Conservation (phyloP, 2,329 filamentous ascomycete species). For the Torrubiellomyces zombiae region DNA sequence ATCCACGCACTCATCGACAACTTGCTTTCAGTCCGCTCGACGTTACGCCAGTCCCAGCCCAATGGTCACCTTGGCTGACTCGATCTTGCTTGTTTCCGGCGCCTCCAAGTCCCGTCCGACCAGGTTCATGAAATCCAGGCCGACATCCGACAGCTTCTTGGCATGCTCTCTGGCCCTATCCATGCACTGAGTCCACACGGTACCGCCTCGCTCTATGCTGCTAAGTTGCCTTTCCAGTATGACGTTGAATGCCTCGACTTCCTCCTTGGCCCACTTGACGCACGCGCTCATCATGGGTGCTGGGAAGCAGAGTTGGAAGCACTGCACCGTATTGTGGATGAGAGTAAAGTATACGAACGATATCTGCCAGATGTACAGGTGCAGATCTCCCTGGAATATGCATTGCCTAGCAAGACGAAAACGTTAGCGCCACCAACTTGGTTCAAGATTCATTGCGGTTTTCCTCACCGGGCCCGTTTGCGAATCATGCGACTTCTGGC, state of each 20-base stretch:
- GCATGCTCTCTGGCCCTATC: constrained; percentile 68
- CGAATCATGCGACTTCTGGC: constrained; percentile 64
- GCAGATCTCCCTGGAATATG: constrained; percentile 85
- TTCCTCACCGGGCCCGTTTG: constrained; percentile 56
- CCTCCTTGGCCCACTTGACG: constrained; percentile 95
- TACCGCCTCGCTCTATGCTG: constrained; percentile 60
- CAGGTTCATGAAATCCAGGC: constrained; percentile 74
- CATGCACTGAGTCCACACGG: constrained; percentile 71
- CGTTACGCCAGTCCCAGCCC: constrained; percentile 15
- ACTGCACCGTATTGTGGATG: constrained; percentile 81
- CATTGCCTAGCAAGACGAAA: constrained; percentile 57
- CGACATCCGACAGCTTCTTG: constrained; percentile 64
- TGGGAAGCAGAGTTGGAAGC: constrained; percentile 77
- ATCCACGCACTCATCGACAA: no score
- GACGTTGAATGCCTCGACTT: constrained; percentile 79
- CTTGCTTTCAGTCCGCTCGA: no score
- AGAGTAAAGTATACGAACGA: constrained; percentile 92
- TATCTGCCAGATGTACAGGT: constrained; percentile 85
- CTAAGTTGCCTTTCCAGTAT: constrained; percentile 73
- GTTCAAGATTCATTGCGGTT: no score
- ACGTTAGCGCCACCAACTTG: background rate
- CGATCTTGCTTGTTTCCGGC: constrained; percentile 1
- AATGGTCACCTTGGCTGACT: constrained; percentile 8
- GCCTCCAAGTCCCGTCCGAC: constrained; percentile 43
- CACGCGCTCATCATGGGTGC: constrained; percentile 80